Base-by-base conservation (phyloP, 805 yeast species). In the Cyberlindnera euphorbiae region DNA sequence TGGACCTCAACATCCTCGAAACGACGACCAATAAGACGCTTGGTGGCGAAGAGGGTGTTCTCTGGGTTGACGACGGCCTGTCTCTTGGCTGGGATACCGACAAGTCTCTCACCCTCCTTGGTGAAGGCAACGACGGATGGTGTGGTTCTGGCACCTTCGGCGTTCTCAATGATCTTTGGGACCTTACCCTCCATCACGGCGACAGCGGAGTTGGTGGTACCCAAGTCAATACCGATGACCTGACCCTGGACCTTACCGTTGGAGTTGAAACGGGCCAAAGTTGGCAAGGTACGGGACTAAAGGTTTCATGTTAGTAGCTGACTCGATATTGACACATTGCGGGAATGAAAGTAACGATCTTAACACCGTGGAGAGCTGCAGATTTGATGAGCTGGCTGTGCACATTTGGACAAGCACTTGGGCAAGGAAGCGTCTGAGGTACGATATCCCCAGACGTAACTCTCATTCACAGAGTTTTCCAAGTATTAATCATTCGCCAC, bases 121-220 rank as follows among this genome's bases (percentile, higher is more conserved):
- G 75, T 63, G 59, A 75, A 77, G 19, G 89, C 88, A 28, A 83
- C 93, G 17, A 82, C 72, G 30, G 58, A 54, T 51, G 58, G 58
- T 21, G 58, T 54, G 17, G 93, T 82, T 59, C 89, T 67, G 39
- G 78, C 75, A 41, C 93, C 93, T 63, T 83, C 86, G 47, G 80
- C 82, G 56, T 82, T 81, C 62, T 84, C 90, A 41, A 83, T 71
- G 42, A 83, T 81, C 54, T 76, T 76, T 62, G 81, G 79, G 34
- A 81, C 64, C 27, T 54, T 54, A 51, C 58, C 58, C 42, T 54
- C 59, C 59, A 54, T 54, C 32, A 54, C 33, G 38, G 94, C 93
- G 32, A 83, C 90, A n/a, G 93, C 94, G 36, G 90, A 82, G 65
- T 84, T 84, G 35, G 95, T 84, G 35, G 95, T 84, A 39, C 95